phyloP scores from a whole-genome alignment of 331 rosid genomes.

The Quercus phellos region DNA sequence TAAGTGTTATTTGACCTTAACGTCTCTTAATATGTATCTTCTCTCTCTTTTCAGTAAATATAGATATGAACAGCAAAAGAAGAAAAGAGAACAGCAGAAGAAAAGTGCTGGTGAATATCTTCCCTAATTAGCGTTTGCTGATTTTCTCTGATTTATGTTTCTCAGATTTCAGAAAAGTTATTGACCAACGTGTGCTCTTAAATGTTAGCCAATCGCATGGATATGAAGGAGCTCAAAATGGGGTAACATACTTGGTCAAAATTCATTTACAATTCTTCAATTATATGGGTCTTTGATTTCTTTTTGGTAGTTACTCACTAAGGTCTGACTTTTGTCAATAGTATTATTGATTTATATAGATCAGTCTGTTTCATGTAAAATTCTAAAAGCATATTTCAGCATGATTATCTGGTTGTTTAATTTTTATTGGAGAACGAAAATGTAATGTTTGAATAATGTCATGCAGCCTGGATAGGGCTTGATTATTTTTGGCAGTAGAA shows the following conservation, averaged over 20 bases:
- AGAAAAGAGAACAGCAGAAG: conserved; percentile 94
- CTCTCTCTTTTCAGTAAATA: conserved; percentile 66
- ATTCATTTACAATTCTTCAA: conserved; percentile 5
- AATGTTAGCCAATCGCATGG: conserved; percentile 92
- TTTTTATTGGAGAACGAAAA: not conserved
- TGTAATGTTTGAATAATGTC: not conserved
- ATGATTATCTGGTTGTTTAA: not conserved
- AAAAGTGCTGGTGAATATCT: conserved; percentile 83
- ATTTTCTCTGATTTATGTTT: conserved; percentile 32
- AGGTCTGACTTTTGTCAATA: not conserved
- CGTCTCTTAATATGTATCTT: conserved; percentile 14
- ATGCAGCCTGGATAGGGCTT: no score
- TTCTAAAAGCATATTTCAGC: not conserved
- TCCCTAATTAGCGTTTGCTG: conserved; percentile 19
- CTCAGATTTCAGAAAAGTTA: conserved; percentile 27
- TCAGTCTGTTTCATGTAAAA: not conserved
- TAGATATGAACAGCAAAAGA: conserved; percentile 83
- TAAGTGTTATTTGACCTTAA: conserved; percentile 8
- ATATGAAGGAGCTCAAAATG: conserved; percentile 97
- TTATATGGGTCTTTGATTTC: conserved; percentile 12
- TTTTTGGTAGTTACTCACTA: conserved; percentile 1
- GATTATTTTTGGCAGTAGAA: no score
- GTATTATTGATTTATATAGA: not conserved
- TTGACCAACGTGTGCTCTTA: conserved; percentile 44
- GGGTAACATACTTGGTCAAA: conserved; percentile 48